phyloP scores from a whole-genome alignment of 345 rosid species.

The Citropsis articulata region DNA sequence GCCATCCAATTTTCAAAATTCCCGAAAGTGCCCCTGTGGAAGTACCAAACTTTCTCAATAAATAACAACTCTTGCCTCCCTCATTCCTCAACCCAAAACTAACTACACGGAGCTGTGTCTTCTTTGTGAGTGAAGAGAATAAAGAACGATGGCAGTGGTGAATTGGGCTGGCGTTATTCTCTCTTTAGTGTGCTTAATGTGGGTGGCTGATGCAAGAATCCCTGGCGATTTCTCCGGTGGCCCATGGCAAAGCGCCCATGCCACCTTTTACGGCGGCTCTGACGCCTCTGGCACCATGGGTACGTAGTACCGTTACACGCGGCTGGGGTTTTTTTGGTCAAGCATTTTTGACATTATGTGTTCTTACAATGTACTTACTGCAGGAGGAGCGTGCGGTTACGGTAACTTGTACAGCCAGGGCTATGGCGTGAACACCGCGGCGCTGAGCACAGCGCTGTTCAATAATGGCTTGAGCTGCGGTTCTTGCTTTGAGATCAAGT shows the following conservation, averaged over 20 bases:
- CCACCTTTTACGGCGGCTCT: conserved; percentile 71
- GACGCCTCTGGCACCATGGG: conserved; percentile 84
- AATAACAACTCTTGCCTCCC: background rate
- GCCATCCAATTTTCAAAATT: background rate
- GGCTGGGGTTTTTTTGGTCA: background rate
- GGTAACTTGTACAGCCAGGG: conserved; percentile 57
- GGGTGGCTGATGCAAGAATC: conserved; percentile 45
- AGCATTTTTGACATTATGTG: background rate
- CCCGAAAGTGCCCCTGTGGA: background rate
- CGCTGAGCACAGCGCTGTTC: conserved; percentile 51
- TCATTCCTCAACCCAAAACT: background rate
- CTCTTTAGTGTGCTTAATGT: background rate
- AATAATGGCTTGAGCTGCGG: conserved; percentile 52
- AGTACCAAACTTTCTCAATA: background rate
- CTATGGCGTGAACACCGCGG: conserved; percentile 59
- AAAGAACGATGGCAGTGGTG: conserved; percentile 2
- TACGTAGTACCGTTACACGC: conserved; percentile 6
- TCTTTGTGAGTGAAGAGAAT: background rate
- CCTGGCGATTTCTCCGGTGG: conserved; percentile 47
- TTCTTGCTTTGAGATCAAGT: conserved; percentile 54
- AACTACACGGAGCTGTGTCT: background rate
- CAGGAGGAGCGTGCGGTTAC: conserved; percentile 58
- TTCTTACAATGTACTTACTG: background rate
- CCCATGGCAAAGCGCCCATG: conserved; percentile 61
- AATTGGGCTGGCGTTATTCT: conserved; percentile 8